These are phyloP conservation scores for Lizanozyma gosingica DNA, from an alignment of 1,139 yeast species.

Conservation along the genomic window DNA sequence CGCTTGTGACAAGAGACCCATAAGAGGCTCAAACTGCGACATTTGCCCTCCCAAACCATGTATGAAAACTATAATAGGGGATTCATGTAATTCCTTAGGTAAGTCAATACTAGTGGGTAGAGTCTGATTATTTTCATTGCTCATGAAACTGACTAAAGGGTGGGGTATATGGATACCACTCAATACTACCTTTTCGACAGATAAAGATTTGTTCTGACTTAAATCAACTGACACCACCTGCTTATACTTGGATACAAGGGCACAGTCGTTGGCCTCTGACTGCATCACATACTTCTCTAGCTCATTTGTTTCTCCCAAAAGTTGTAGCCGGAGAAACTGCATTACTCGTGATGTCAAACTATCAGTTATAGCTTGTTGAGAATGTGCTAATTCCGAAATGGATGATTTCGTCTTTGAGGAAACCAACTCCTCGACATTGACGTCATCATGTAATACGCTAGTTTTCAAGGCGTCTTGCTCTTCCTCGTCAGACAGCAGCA, in stretches of 20 bases:
- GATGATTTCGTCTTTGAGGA: too few relatives aligned
- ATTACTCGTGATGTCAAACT: background rate
- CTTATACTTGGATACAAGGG: slow-evolving; percentile 42
- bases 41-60: slow-evolving; percentile 79
- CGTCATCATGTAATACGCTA: background rate
- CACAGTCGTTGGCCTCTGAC: slow-evolving; percentile 47
- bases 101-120: slow-evolving; percentile 16
- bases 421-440: too few relatives aligned
- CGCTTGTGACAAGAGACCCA: slow-evolving; percentile 59
- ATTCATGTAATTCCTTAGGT: slow-evolving; percentile 27
- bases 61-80: slow-evolving; percentile 53
- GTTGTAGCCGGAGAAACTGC: slow-evolving; percentile 17
- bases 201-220: slow-evolving; percentile 11
- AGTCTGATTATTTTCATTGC: slow-evolving; percentile 23
- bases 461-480: background rate
- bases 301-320: slow-evolving; percentile 17
- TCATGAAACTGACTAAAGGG: slow-evolving; percentile 41
- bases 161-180: slow-evolving; percentile 44
- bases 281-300: slow-evolving; percentile 32
- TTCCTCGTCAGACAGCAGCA: background rate
- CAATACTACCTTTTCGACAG: slow-evolving; percentile 29
- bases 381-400: background rate
- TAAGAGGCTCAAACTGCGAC: slow-evolving; percentile 59
- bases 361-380: background rate
- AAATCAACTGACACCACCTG: slow-evolving; percentile 29